Evolutionary conservation across 495 filamentous ascomycete species (phyloP).

Genomic region (Neurospora tetrasperma): DNA sequence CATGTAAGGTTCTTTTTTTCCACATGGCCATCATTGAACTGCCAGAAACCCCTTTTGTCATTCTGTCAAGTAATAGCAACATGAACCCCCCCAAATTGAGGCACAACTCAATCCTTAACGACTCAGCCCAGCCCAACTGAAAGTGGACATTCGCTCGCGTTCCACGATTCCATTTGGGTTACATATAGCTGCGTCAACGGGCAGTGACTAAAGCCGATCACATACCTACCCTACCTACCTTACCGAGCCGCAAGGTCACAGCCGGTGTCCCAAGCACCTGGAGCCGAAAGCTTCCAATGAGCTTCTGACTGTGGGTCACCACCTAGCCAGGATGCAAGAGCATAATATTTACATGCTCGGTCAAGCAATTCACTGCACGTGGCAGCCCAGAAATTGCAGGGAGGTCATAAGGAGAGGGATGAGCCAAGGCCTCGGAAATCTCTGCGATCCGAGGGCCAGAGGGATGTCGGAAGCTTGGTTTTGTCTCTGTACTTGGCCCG

Average conservation of each 20-base stretch:
- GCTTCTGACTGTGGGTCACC: neutral
- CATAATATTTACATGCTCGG: neutral
- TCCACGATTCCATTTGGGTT: neutral
- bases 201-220: too few relatives aligned
- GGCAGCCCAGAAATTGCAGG: neutral
- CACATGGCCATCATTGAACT: neutral
- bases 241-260: neutral
- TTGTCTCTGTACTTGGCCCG: neutral
- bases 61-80: neutral
- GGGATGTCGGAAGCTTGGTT: neutral
- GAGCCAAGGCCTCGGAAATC: neutral
- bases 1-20: neutral
- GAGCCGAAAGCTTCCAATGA: neutral
- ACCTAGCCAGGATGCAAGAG: neutral
- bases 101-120: neutral
- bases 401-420: neutral
- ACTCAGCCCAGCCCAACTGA: neutral
- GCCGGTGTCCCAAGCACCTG: neutral
- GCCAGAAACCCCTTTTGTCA: neutral
- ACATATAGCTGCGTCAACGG: too few relatives aligned
- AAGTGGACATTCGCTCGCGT: neutral
- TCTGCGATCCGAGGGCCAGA: neutral
- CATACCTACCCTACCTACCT: too few relatives aligned
- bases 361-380: neutral
- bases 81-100: neutral